A percentile compares a stretch with the other conserved stretches of the same genome.
phyloP scores from a whole-genome alignment of 306 rosid species.

The Cicer judaicum region DNA sequence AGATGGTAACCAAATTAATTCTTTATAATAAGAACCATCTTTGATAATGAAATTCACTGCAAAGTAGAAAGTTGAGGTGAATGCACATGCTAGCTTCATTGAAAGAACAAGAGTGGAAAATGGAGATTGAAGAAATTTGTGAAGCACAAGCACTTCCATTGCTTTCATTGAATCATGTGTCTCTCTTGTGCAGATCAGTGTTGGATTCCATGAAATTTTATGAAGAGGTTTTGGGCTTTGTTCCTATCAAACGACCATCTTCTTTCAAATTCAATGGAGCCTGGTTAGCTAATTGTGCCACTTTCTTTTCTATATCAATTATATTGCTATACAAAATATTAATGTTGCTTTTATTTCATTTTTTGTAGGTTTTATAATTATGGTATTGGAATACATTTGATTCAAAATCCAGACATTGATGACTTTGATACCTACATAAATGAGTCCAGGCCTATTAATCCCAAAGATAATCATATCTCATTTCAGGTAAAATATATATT shows the following conservation, averaged over 20 bases:
- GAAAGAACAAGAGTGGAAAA: conserved; percentile 31
- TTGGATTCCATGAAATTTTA: conserved; percentile 74
- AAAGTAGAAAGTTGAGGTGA: conserved; percentile 13
- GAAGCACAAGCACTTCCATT: conserved; percentile 68
- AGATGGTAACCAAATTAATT: conserved; percentile 26
- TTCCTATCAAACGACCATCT: conserved; percentile 80
- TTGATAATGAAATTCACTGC: conserved; percentile 39
- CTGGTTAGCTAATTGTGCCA: conserved; percentile 51
- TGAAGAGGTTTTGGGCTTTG: conserved; percentile 76
- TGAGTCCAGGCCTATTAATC: conserved; percentile 64
- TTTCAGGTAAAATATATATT: conserved; percentile 55
- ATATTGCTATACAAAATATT: conserved; percentile 4
- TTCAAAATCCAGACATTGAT: conserved; percentile 67
- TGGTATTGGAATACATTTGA: conserved; percentile 87
- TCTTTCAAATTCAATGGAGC: conserved; percentile 89
- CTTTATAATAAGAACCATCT: conserved; percentile 52
- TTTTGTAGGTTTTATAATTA: conserved; percentile 70
- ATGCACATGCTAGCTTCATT: conserved; percentile 6
- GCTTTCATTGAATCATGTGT: conserved; percentile 78
- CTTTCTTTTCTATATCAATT: background rate
- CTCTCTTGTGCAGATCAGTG: conserved; percentile 71
- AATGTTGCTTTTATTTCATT: background rate
- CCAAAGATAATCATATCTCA: conserved; percentile 84
- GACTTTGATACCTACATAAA: conserved; percentile 50
- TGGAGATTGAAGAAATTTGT: conserved; percentile 76